These are phyloP conservation scores for Cucumis melo DNA, from an alignment of 306 rosid genomes.

Conservation along the genomic window DNA sequence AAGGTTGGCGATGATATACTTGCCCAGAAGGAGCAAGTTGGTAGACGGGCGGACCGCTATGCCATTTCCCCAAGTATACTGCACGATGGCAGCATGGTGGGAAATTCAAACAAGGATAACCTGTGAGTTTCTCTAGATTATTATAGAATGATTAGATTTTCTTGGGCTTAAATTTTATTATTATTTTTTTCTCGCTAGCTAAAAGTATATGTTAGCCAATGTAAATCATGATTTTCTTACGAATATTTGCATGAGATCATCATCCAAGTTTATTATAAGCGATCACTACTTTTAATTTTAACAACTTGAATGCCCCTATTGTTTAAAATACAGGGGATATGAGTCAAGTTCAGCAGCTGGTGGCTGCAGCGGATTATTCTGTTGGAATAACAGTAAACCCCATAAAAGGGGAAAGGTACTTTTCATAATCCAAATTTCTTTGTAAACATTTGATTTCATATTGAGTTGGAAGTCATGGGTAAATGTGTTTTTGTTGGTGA, in stretches of 20 bases:
- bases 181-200: background rate
- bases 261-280: background rate
- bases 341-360: slow-evolving; percentile 62
- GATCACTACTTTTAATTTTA: background rate
- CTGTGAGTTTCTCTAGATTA: slow-evolving; percentile 47
- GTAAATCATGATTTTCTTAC: background rate
- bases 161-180: background rate
- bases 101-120: slow-evolving; percentile 53
- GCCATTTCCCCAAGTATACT: slow-evolving; percentile 91
- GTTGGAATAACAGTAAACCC: slow-evolving; percentile 56
- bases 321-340: slow-evolving; percentile 44
- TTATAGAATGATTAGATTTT: background rate
- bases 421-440: background rate
- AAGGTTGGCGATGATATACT: slow-evolving; percentile 39
- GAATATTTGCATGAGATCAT: background rate
- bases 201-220: background rate
- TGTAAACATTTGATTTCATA: background rate
- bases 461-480: background rate
- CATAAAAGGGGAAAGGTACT: slow-evolving; percentile 51
- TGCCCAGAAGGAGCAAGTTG: slow-evolving; percentile 47
- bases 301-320: background rate
- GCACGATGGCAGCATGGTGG: slow-evolving; percentile 55
- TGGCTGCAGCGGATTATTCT: slow-evolving; percentile 65
- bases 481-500: background rate
- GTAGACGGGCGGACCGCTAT: slow-evolving; percentile 39